Evolutionary conservation across 108 stramenopile genomes (phyloP).

Genomic region (Fistulifera pelliculosa): DNA sequence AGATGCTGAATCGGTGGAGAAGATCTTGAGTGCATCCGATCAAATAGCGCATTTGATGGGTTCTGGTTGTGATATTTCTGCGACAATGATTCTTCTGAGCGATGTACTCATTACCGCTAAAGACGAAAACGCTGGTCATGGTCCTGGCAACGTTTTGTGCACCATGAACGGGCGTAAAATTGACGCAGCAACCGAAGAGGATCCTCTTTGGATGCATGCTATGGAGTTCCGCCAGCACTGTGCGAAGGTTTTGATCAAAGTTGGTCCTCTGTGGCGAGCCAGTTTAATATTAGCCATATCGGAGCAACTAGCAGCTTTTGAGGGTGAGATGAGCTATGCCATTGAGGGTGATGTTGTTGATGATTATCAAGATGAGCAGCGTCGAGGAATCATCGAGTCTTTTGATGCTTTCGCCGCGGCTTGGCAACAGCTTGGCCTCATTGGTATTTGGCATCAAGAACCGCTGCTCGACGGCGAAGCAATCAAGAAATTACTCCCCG

Average conservation of each 20-base stretch:
- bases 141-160: constrained; percentile 10
- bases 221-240: constrained; percentile 62
- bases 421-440: constrained; percentile 62
- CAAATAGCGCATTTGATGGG: constrained; percentile 57
- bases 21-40: constrained; percentile 64
- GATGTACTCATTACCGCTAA: constrained; percentile 37
- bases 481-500: constrained; percentile 57
- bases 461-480: constrained; percentile 63
- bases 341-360: constrained; percentile 71
- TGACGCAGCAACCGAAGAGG: constrained; percentile 52
- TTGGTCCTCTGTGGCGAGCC: constrained; percentile 68
- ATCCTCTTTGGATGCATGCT: constrained; percentile 67
- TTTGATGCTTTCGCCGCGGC: constrained; percentile 71
- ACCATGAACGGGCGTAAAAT: constrained; percentile 42
- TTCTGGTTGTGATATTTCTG: constrained; percentile 53
- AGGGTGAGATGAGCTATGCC: constrained; percentile 32
- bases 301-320: constrained; percentile 41
- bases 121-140: constrained; percentile 6
- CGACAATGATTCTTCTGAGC: constrained; percentile 57
- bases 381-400: constrained; percentile 49
- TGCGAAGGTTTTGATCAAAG: constrained; percentile 36
- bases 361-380: constrained; percentile 56
- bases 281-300: constrained; percentile 60
- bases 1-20: constrained; percentile 68
- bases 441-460: constrained; percentile 68